Base-by-base conservation (phyloP, 306 rosid genomes). In the Dalbergia cultrata region DNA sequence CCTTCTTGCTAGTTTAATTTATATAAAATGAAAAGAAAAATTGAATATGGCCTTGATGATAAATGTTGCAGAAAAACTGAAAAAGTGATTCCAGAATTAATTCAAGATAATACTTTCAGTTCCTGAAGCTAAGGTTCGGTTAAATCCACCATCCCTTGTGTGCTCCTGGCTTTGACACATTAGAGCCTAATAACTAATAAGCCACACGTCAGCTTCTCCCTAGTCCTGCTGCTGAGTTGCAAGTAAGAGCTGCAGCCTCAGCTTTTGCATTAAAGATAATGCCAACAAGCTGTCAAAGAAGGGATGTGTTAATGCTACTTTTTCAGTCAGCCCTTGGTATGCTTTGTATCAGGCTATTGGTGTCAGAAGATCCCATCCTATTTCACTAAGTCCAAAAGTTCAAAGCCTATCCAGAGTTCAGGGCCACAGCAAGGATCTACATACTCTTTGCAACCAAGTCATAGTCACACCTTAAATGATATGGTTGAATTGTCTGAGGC, bases 331-430 rank as follows among this genome's bases (percentile, higher is more conserved):
- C 83, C 90, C 82, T 80, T 90, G 90, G 50, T 91, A 65, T 74
- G 92, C 86, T 81, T 86, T 87, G 78, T 69, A 88, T 43, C 94
- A 85, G 41, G 84, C 90, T 91, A 90, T 90, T 18, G 90, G 88
- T 31, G 86, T 87, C 63, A 88, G 72, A 39, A 91, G 92, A 78
- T 89, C 91, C 92, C 92, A 89, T 81, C 94, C 90, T 16, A 84
- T 85, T 67, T 90, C 59, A 53, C 95, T 83, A 87, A 90, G 77
- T 87, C 90, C 87, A 91, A 66, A 81, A 90, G 80, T 82, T 90
- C 87, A 61, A 91, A 86, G 60, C 89, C 92, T 63, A 73, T 81
- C 56, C 90, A 61, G 61, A 93, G 83, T 7, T 91, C 94, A 7
- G 86, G 26, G 39, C 70, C 26, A 17, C 89, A 88, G 9, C 90